Percentiles rank a stretch among this genome's conserved stretches.
Evolutionary conservation across 371 early-diverging fungal genomes (phyloP).

Genomic region (Rhizopus sp.): DNA sequence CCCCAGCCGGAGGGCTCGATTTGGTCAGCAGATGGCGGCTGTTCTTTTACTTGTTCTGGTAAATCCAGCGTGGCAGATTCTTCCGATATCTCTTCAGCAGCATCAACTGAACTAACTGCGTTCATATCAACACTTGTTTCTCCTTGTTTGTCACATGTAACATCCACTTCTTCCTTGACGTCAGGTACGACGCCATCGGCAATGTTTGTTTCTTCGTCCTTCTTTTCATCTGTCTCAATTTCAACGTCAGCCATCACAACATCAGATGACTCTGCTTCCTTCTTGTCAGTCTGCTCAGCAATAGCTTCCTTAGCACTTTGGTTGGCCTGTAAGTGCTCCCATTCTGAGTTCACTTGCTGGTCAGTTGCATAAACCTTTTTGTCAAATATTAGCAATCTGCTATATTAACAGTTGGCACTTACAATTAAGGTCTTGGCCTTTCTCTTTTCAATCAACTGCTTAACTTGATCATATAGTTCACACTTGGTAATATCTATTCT

Average conservation of each 20-base stretch:
- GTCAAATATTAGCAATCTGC: neutral
- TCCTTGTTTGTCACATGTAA: neutral
- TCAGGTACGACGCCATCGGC: neutral
- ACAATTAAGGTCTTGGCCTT: constrained; percentile 17
- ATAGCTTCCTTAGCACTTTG: neutral
- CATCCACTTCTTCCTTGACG: neutral
- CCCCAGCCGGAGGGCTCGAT: constrained; percentile 10
- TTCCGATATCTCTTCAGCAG: neutral
- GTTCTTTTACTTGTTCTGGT: neutral
- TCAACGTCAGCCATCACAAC: neutral
- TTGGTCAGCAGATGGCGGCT: neutral
- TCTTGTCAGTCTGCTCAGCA: no score
- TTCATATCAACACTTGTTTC: neutral
- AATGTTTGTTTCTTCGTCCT: neutral
- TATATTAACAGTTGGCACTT: neutral
- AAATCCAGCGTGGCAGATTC: neutral
- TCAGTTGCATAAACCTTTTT: neutral
- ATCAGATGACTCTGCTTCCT: neutral
- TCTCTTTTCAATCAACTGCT: constrained; percentile 15
- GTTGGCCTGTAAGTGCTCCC: neutral
- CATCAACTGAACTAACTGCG: neutral
- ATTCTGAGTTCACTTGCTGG: neutral
- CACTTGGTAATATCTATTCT: neutral
- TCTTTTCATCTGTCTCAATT: neutral
- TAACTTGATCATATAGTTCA: constrained; percentile 10